These are phyloP conservation scores for Coccinonectria pachysandricola DNA, from an alignment of 2,329 filamentous ascomycete species.

Conservation along the genomic window DNA sequence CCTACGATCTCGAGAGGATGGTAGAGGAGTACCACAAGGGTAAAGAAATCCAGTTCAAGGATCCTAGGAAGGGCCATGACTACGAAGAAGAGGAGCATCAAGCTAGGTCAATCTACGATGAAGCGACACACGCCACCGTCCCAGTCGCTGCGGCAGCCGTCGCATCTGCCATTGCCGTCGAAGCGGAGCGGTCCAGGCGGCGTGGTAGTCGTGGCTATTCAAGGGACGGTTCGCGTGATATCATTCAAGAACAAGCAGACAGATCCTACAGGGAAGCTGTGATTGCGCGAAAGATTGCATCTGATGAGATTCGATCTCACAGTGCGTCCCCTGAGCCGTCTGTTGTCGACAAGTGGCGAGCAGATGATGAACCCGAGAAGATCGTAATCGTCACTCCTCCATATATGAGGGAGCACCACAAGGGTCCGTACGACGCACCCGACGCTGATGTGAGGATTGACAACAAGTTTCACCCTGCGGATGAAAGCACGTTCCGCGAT, in stretches of 20 bases:
- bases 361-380: constrained; percentile 24
- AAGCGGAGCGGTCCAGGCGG: constrained; percentile 27
- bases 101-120: constrained; percentile 33
- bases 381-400: constrained; percentile 46
- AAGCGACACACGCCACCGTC: constrained; percentile 36
- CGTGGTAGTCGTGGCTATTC: constrained; percentile 22
- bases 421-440: constrained; percentile 44
- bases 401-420: constrained; percentile 34
- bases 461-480: constrained; percentile 43
- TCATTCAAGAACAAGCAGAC: constrained; percentile 47
- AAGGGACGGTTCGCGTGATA: constrained; percentile 24
- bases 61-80: constrained; percentile 13
- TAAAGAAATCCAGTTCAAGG: constrained; percentile 10
- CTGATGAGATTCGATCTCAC: constrained; percentile 44
- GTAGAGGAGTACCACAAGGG: constrained; percentile 21
- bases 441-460: constrained; percentile 56
- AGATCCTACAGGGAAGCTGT: constrained; percentile 45
- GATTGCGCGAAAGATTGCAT: constrained; percentile 42
- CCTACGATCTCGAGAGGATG: constrained; percentile 33
- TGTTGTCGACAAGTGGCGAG: constrained; percentile 44
- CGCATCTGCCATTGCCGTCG: constrained; percentile 35
- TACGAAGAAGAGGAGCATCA: constrained; percentile 32
- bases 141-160: constrained; percentile 38
- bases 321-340: constrained; percentile 42
- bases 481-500: constrained; percentile 31